A percentile compares a stretch with the other conserved stretches of the same genome.
Conservation (phyloP, 1,284 basidiomycete species). For the Waitea zeae region DNA sequence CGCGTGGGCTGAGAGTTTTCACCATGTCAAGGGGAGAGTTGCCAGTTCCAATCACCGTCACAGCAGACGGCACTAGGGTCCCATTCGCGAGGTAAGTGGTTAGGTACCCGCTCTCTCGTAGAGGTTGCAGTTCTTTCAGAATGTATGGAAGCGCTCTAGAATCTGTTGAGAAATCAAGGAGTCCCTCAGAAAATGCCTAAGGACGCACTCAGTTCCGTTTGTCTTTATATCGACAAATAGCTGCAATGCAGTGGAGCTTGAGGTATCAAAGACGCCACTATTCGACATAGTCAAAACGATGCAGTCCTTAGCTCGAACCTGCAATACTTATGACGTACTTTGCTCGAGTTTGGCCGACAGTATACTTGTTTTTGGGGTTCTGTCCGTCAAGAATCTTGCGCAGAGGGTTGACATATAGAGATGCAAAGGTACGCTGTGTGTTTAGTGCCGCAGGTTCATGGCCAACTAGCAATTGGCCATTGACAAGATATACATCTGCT, state of each 20-base stretch:
- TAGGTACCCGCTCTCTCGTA: slow-evolving; percentile 25
- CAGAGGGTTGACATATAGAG: slow-evolving; percentile 30
- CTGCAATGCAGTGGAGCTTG: slow-evolving; percentile 22
- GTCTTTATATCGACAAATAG: slow-evolving; percentile 36
- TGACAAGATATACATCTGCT: slow-evolving; percentile 32
- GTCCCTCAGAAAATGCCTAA: background rate
- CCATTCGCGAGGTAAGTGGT: slow-evolving; percentile 28
- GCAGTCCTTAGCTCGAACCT: too few species aligned
- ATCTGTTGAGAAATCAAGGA: slow-evolving; percentile 1
- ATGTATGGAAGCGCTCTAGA: slow-evolving; percentile 26
- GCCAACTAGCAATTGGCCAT: slow-evolving; percentile 23
- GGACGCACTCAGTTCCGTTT: slow-evolving; percentile 24
- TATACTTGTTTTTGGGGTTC: slow-evolving; percentile 27
- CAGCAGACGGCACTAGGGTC: slow-evolving; percentile 17
- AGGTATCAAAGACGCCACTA: slow-evolving; percentile 30
- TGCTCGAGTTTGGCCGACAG: slow-evolving; percentile 16
- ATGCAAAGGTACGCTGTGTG: slow-evolving; percentile 17
- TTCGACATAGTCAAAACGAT: slow-evolving; percentile 5
- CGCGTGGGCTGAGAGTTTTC: slow-evolving; percentile 24
- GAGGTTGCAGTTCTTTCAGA: slow-evolving; percentile 25
- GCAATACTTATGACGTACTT: too few species aligned
- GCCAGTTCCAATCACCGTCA: slow-evolving; percentile 34
- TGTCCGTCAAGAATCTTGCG: slow-evolving; percentile 21
- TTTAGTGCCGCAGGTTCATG: slow-evolving; percentile 23
- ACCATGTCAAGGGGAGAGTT: slow-evolving; percentile 34